A percentile compares a stretch with the other conserved stretches of the same genome.
These are phyloP conservation scores for Argentina anserina DNA, from an alignment of 306 rosid species.

Conservation along the genomic window DNA sequence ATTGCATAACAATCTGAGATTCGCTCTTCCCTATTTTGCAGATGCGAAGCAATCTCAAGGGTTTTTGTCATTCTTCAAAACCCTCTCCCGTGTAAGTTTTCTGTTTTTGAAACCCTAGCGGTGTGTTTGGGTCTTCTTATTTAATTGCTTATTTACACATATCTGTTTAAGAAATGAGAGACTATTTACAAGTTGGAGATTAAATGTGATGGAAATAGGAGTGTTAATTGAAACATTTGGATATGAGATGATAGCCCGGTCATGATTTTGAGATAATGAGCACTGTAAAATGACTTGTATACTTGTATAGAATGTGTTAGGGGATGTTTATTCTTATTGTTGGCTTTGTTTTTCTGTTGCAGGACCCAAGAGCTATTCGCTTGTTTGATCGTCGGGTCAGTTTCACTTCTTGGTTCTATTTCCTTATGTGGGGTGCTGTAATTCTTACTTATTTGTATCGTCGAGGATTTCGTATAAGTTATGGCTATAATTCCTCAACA, in stretches of 20 bases:
- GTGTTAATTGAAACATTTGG: background rate
- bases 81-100: constrained; percentile 63
- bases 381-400: constrained; percentile 92
- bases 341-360: constrained; percentile 29
- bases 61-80: constrained; percentile 86
- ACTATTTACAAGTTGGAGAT: background rate
- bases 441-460: background rate
- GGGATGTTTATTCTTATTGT: background rate
- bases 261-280: background rate
- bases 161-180: too few species aligned
- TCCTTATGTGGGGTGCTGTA: background rate
- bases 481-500: background rate
- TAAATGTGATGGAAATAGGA: background rate
- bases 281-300: background rate
- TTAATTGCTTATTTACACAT: background rate
- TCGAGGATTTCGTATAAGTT: background rate
- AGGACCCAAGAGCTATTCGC: constrained; percentile 91
- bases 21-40: constrained; percentile 23
- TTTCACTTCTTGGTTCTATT: constrained; percentile 5
- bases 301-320: background rate
- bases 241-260: background rate
- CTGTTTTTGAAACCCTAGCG: background rate
- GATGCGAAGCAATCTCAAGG: constrained; percentile 97
- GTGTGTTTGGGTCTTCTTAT: background rate
- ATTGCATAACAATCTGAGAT: background rate